These are phyloP conservation scores for Acanthamoeba culbertsoni DNA, from an alignment of 208 protist genomes.

Conservation along the genomic window DNA sequence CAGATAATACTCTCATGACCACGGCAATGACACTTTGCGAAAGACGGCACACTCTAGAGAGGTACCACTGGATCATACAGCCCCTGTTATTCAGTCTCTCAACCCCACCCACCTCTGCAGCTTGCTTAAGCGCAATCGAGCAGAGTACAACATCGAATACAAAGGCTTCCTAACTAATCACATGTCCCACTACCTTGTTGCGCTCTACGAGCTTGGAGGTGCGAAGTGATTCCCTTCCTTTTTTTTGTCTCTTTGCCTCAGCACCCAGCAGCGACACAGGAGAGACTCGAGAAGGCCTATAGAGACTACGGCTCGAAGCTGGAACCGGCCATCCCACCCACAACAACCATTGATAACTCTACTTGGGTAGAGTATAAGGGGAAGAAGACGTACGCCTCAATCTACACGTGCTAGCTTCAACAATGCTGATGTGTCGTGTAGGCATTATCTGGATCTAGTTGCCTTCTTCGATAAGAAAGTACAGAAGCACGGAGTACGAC, in stretches of 20 bases:
- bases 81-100: no score
- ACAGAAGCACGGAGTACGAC: background rate
- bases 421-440: background rate
- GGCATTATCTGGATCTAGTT: background rate
- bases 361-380: background rate
- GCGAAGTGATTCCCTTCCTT: background rate
- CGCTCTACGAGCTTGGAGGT: constrained; percentile 37
- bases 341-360: background rate
- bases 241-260: background rate
- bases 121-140: background rate
- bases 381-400: background rate
- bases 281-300: constrained; percentile 6
- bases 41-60: no score
- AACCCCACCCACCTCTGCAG: background rate
- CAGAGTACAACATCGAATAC: constrained; percentile 24
- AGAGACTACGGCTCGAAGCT: background rate
- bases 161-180: background rate
- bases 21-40: no score
- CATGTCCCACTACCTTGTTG: constrained; percentile 40
- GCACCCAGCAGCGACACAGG: background rate
- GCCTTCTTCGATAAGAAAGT: background rate
- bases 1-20: no score
- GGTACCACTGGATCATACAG: no score
- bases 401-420: background rate
- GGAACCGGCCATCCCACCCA: background rate